phyloP scores from a whole-genome alignment of 805 yeast genomes.

The Yarrowia bubula region DNA sequence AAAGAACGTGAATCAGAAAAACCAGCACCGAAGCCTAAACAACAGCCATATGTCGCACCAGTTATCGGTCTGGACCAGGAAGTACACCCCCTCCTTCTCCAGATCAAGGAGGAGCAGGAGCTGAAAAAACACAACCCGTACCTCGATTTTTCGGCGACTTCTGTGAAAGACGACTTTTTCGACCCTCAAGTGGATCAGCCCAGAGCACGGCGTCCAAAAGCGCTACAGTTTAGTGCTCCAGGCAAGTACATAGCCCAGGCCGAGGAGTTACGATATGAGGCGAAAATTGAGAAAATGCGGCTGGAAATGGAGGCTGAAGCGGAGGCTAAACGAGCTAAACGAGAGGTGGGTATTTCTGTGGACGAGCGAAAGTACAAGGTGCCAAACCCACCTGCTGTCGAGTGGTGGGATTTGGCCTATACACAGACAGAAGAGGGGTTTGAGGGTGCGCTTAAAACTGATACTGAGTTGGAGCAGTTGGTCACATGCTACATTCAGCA shows the following conservation, averaged over 20 bases:
- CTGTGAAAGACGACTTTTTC: neutral
- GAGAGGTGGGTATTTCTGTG: conserved; percentile 49
- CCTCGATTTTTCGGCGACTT: neutral
- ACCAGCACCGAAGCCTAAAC: neutral
- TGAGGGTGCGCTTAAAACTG: conserved; percentile 26
- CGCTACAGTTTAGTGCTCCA: conserved; percentile 52
- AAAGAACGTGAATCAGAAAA: neutral
- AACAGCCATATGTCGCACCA: conserved; percentile 5
- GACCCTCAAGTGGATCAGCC: conserved; percentile 15
- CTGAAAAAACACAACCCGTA: conserved; percentile 10
- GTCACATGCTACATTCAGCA: conserved; percentile 76
- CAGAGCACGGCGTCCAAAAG: conserved; percentile 29
- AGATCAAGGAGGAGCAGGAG: conserved; percentile 20
- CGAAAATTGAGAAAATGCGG: conserved; percentile 39
- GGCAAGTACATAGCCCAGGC: conserved; percentile 66
- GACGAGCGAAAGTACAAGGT: conserved; percentile 58
- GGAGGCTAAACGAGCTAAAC: conserved; percentile 41
- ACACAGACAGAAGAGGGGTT: conserved; percentile 42
- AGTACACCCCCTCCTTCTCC: conserved; percentile 4
- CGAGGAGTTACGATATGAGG: conserved; percentile 47
- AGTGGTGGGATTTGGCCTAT: conserved; percentile 86
- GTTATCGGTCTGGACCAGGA: conserved; percentile 11
- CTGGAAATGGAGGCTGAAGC: conserved; percentile 39
- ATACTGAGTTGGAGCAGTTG: conserved; percentile 42
- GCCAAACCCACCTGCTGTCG: conserved; percentile 58